Evolutionary conservation across 345 rosid species (phyloP), one percentile per base, ranked within the genome.

Genomic region (Excoecaria cochinchinensis): DNA sequence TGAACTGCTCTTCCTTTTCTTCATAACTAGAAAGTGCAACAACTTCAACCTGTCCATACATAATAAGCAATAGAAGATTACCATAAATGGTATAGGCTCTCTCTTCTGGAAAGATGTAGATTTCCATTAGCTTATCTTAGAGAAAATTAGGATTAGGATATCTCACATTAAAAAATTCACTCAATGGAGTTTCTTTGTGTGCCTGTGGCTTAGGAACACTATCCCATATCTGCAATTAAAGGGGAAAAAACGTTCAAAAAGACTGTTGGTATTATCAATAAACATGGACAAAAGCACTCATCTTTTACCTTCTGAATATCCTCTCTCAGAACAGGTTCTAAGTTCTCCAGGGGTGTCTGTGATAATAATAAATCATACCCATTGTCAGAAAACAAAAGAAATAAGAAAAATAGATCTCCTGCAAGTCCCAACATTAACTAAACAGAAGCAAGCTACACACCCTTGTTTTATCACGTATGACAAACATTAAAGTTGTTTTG

Each of bases 21-120:
- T 96, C 99, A 77, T 71, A 96, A 92, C 99, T 96, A 80, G 95
- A 89, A 71, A 96, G 97, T 48, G 98, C 99, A 83, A 90, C 93
- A 73, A 96, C 98, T 85, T 93, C 92, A 82, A 96, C 97, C 99
- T 96, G 89, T 75, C 59, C 75, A 79, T 67, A 67, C 1, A 71
- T 53, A 65, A 74, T 42, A 53, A 73, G 50, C 40, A 46, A 42
- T 55, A 69, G 63, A 65, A 12, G 57, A 79, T 79, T 60, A 70
- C 24, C 36, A 31, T 11, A 36, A 53, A 66, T n/a, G 56, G 39
- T 67, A 19, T 40, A 67, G 4, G 19, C 6, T 42, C 21, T 6
- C 47, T 46, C 13, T n/a, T 40, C 47, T 22, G 31, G 55, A 47
- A 65, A 66, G 12, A 16, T 4, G 42, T 22, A 21, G 24, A 71